Evolutionary conservation across 352 stramenopile genomes (phyloP).

Genomic region (Thraustochytrium striatum): DNA sequence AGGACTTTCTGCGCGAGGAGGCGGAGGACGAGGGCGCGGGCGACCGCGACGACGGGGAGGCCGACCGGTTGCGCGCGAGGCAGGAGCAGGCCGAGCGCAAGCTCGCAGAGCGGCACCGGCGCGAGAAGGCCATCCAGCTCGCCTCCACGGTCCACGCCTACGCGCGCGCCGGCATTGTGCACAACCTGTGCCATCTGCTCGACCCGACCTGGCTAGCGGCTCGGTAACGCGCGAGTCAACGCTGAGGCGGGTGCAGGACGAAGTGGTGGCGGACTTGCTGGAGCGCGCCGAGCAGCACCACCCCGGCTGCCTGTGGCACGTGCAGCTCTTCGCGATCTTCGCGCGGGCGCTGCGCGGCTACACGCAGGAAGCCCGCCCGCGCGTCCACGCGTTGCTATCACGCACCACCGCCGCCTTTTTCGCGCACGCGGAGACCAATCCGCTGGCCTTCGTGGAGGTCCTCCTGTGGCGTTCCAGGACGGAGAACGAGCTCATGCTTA

Average conservation of each 20-base stretch:
- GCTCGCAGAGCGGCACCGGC: not conserved
- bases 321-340: conserved; percentile 20
- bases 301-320: not conserved
- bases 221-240: conserved; percentile 16
- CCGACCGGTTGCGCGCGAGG: not conserved
- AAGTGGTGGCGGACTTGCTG: conserved; percentile 22
- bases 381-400: not conserved
- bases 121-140: not conserved
- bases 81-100: not conserved
- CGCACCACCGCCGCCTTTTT: conserved; percentile 1
- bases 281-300: not conserved
- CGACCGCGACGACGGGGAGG: too few species aligned
- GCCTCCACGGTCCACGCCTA: conserved; percentile 4
- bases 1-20: conserved; percentile 3
- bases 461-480: conserved; percentile 3
- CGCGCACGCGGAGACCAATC: not conserved
- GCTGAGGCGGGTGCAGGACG: not conserved
- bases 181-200: conserved; percentile 22
- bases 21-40: not conserved
- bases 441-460: conserved; percentile 8
- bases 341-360: not conserved
- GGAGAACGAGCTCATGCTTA: conserved; percentile 34
- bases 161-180: not conserved
- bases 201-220: conserved; percentile 3
- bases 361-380: not conserved